A percentile compares a stretch with the other conserved stretches of the same genome.
phyloP scores from a whole-genome alignment of 1,284 basidiomycete genomes.

The Ustilago nuda region DNA sequence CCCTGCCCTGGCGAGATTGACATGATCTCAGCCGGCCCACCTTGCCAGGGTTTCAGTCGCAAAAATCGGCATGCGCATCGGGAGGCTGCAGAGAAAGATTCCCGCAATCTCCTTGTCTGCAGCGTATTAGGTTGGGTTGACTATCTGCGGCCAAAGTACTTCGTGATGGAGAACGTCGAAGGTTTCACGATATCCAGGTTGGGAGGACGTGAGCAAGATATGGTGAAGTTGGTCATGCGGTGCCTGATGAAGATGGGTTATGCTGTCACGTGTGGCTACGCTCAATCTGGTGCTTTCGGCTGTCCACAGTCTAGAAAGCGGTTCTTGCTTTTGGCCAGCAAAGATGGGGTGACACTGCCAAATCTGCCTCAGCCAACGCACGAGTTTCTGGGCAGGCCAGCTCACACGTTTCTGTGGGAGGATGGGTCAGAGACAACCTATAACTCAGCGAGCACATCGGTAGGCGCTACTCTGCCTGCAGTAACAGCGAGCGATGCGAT shows the following conservation, averaged over 20 bases:
- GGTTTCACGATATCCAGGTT: constrained; percentile 30
- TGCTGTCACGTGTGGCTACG: constrained; percentile 17
- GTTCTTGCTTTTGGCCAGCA: constrained; percentile 29
- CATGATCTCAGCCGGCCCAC: constrained; percentile 33
- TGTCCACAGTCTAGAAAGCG: constrained; percentile 34
- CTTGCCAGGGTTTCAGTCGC: constrained; percentile 42
- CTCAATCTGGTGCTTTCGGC: constrained; percentile 34
- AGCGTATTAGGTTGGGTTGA: constrained; percentile 43
- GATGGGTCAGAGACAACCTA: constrained; percentile 7
- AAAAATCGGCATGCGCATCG: constrained; percentile 18
- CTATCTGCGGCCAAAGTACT: constrained; percentile 20
- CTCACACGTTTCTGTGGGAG: constrained; percentile 10
- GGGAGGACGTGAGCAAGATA: constrained; percentile 16
- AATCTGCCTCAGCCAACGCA: constrained; percentile 30
- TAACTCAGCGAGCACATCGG: background rate
- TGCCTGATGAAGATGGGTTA: constrained; percentile 32
- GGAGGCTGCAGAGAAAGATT: constrained; percentile 26
- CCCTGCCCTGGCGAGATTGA: constrained; percentile 35
- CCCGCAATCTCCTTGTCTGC: constrained; percentile 34
- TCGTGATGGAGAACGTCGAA: constrained; percentile 43
- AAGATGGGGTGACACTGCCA: constrained; percentile 13
- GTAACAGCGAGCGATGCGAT: constrained; percentile 29
- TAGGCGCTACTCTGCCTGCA: constrained; percentile 14
- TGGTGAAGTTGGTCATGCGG: constrained; percentile 31
- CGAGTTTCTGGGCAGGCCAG: constrained; percentile 21